A percentile compares a stretch with the other conserved stretches of the same genome.
These are phyloP conservation scores for Xylaria castorea DNA, from an alignment of 495 filamentous ascomycete species.

Conservation along the genomic window DNA sequence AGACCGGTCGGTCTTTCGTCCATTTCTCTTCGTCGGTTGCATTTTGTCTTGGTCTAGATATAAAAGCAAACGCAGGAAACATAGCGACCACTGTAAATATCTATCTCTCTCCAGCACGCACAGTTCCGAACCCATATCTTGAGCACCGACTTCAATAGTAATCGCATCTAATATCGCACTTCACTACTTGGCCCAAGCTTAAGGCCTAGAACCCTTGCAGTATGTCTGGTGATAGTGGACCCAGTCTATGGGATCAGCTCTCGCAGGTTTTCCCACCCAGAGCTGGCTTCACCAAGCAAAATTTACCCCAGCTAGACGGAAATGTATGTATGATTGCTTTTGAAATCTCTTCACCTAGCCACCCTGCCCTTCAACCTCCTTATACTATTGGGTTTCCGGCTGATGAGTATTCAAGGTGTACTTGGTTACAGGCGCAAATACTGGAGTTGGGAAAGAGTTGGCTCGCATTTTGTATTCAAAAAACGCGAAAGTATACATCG, in stretches of 20 bases:
- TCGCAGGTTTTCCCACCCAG: slow-evolving; percentile 27
- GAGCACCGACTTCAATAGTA: neutral
- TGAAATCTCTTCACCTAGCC: neutral
- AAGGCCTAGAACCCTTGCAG: neutral
- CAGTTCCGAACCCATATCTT: neutral
- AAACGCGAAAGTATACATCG: slow-evolving; percentile 58
- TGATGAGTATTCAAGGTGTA: slow-evolving; percentile 34
- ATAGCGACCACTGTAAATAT: neutral
- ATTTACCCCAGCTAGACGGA: slow-evolving; percentile 20
- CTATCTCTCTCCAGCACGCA: neutral
- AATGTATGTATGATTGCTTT: slow-evolving; percentile 14
- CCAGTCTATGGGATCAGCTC: neutral
- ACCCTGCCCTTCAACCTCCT: neutral
- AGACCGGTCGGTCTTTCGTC: neutral
- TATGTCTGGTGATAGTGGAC: slow-evolving; percentile 5
- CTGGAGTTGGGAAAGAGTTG: slow-evolving; percentile 55
- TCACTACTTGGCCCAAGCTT: neutral
- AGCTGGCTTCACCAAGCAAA: slow-evolving; percentile 28
- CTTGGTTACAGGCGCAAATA: slow-evolving; percentile 56
- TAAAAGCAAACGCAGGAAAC: slow-evolving; percentile 3
- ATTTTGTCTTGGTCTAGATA: neutral
- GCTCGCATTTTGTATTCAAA: slow-evolving; percentile 48
- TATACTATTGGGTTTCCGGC: neutral
- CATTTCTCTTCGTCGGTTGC: neutral
- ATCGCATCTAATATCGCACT: neutral